A percentile compares a stretch with the other conserved stretches of the same genome.
phyloP scores from a whole-genome alignment of 768 basidiomycete species.

The Termitomyces sp. region DNA sequence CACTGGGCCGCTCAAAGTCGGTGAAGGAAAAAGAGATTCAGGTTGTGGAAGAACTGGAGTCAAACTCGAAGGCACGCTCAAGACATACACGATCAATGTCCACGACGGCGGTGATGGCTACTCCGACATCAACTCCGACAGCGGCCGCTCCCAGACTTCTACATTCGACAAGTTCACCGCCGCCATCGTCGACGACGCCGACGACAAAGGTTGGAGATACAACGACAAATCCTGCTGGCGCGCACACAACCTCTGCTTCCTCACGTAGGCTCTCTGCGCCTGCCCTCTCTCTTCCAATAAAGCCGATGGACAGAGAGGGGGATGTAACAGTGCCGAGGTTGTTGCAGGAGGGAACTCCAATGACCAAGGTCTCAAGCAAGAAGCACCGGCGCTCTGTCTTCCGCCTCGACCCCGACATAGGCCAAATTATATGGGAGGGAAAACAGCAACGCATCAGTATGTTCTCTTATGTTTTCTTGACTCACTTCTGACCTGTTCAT shows the following conservation, averaged over 20 bases:
- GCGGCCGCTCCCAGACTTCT: conserved; percentile 1
- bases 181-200: conserved; percentile 4
- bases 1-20: conserved; percentile 29
- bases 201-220: background rate
- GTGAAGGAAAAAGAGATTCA: conserved; percentile 14
- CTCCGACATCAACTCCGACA: conserved; percentile 12
- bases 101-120: conserved; percentile 3
- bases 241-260: background rate
- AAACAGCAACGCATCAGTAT: conserved; percentile 61
- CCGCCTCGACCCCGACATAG: conserved; percentile 75
- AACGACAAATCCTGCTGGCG: background rate
- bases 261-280: conserved; percentile 9
- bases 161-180: conserved; percentile 4
- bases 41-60: background rate
- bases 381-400: conserved; percentile 72
- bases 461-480: conserved; percentile 50
- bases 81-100: conserved; percentile 14
- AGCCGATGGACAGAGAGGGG: conserved; percentile 14
- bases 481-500: background rate
- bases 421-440: conserved; percentile 77
- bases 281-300: conserved; percentile 13
- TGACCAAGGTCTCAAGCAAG: conserved; percentile 83
- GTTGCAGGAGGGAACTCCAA: conserved; percentile 62
- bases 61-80: background rate
- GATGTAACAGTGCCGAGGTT: conserved; percentile 51